Evolutionary conservation across 1,284 basidiomycete genomes (phyloP).

Genomic region (Trichosporon faecale): DNA sequence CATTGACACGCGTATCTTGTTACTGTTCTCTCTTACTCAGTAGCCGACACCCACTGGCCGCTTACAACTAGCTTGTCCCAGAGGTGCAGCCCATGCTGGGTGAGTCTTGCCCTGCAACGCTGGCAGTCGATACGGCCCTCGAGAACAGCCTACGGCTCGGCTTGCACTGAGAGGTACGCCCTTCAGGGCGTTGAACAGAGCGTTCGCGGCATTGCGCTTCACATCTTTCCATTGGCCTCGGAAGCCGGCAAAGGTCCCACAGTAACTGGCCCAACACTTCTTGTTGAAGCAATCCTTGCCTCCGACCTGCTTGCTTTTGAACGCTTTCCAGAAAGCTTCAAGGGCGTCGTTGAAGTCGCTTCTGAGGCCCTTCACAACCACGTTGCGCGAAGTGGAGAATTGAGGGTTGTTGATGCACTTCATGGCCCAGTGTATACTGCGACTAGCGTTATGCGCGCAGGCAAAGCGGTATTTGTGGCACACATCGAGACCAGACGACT

Average conservation of each 20-base stretch:
- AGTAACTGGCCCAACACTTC: neutral
- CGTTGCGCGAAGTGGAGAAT: neutral
- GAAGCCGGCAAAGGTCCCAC: neutral
- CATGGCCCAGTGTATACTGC: neutral
- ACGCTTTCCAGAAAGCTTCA: neutral
- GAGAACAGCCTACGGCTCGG: neutral
- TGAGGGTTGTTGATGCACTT: neutral
- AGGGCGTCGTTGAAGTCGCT: neutral
- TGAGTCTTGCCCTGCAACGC: neutral
- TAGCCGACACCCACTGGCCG: neutral
- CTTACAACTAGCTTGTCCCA: neutral
- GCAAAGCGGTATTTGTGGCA: neutral
- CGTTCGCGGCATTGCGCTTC: neutral
- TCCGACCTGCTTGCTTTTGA: neutral
- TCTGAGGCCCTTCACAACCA: neutral
- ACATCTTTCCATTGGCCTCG: neutral
- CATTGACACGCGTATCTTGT: too few species aligned
- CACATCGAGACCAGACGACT: neutral
- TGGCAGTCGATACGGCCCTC: neutral
- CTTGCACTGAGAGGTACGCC: too few species aligned
- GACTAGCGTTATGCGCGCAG: neutral
- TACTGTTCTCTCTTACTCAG: too few species aligned
- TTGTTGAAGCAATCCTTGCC: neutral
- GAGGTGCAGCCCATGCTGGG: neutral
- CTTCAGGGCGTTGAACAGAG: neutral